A percentile compares a stretch with the other conserved stretches of the same genome.
Evolutionary conservation across 1,284 basidiomycete species (phyloP).

Genomic region (Ceratobasidium sp.): DNA sequence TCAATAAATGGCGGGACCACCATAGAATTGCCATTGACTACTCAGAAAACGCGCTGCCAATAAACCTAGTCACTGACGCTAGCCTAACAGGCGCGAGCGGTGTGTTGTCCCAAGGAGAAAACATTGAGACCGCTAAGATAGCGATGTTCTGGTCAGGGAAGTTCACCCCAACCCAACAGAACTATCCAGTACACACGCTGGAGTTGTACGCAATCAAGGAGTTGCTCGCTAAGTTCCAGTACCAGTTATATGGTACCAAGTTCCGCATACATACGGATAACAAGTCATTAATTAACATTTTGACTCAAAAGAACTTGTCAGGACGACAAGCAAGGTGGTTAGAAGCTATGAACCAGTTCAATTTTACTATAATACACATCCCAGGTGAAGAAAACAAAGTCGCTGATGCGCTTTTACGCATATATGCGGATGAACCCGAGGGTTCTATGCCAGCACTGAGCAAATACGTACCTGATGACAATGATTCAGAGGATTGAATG

Average conservation of each 20-base stretch:
- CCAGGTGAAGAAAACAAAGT: too few species aligned
- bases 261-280: conserved; percentile 59
- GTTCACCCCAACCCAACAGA: conserved; percentile 58
- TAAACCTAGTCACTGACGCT: conserved; percentile 48
- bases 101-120: conserved; percentile 52
- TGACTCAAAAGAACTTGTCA: conserved; percentile 56
- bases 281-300: conserved; percentile 55
- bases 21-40: conserved; percentile 53
- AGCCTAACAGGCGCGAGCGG: conserved; percentile 51
- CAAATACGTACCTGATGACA: too few species aligned
- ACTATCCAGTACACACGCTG: conserved; percentile 60
- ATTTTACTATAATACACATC: conserved; percentile 48
- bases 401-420: too few species aligned
- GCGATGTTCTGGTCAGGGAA: conserved; percentile 59
- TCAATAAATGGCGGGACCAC: conserved; percentile 50
- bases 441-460: too few species aligned
- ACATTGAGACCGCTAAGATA: conserved; percentile 49
- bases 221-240: conserved; percentile 58
- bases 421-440: too few species aligned
- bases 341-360: conserved; percentile 56
- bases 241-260: conserved; percentile 56
- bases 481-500: too few species aligned
- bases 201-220: conserved; percentile 60
- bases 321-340: conserved; percentile 21
- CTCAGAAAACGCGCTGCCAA: conserved; percentile 44